phyloP scores from a whole-genome alignment of 495 filamentous ascomycete genomes.

The Lophiostoma macrostomum region DNA sequence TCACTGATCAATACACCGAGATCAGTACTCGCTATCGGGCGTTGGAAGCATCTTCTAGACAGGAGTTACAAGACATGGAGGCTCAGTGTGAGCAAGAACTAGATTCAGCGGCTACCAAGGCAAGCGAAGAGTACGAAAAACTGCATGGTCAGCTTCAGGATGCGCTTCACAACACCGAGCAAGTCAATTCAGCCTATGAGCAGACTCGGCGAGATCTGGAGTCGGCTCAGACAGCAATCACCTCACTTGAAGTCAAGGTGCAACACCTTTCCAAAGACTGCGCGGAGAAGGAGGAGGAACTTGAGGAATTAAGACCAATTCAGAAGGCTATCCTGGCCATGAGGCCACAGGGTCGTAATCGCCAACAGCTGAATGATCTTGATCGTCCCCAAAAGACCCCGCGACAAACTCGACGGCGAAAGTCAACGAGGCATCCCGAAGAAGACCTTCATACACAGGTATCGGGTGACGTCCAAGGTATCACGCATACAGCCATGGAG shows the following conservation, averaged over 20 bases:
- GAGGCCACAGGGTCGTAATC: too few relatives aligned
- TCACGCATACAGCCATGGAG: slow-evolving; percentile 13
- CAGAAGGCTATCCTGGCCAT: too few relatives aligned
- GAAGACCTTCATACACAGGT: background rate
- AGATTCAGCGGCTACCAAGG: slow-evolving; percentile 10
- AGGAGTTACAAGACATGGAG: slow-evolving; percentile 11
- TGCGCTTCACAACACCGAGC: background rate
- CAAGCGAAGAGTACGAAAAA: slow-evolving; percentile 7
- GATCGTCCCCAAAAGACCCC: slow-evolving; percentile 1
- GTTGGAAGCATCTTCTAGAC: slow-evolving; percentile 6
- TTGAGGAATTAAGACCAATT: slow-evolving; percentile 38
- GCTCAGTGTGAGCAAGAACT: slow-evolving; percentile 13
- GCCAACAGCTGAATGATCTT: background rate
- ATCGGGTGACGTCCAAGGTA: background rate
- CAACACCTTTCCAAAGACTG: slow-evolving; percentile 19
- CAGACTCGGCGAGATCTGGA: slow-evolving; percentile 1
- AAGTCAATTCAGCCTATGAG: slow-evolving; percentile 5
- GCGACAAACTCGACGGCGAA: slow-evolving; percentile 14
- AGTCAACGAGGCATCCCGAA: slow-evolving; percentile 2
- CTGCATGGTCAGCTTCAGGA: slow-evolving; percentile 9
- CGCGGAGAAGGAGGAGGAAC: slow-evolving; percentile 38
- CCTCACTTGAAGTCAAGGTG: slow-evolving; percentile 7
- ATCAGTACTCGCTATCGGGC: slow-evolving; percentile 7
- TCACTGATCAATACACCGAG: background rate
- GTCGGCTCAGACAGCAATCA: background rate